Conservation (phyloP, 805 yeast genomes). For the Zygosaccharomyces pseudorouxii region DNA sequence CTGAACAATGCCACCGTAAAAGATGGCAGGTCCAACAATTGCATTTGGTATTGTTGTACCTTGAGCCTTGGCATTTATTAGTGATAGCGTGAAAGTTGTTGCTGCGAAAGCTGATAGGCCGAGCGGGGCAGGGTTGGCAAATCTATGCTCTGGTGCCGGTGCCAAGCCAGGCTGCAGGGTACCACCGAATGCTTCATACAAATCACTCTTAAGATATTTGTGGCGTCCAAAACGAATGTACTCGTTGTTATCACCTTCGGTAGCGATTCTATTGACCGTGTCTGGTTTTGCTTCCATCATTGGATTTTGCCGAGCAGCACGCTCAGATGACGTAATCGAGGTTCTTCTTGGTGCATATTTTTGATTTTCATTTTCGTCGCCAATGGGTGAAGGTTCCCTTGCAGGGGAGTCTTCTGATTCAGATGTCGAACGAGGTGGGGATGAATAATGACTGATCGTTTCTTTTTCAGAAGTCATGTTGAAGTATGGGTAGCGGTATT, state of each 20-base stretch:
- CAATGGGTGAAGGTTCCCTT: background rate
- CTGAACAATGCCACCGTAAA: constrained; percentile 58
- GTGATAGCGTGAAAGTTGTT: constrained; percentile 53
- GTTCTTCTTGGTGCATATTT: background rate
- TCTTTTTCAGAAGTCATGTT: constrained; percentile 14
- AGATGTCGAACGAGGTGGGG: background rate
- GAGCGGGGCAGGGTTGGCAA: constrained; percentile 62
- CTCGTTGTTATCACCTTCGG: constrained; percentile 48
- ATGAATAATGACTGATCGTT: constrained; percentile 12
- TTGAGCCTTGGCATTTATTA: constrained; percentile 50
- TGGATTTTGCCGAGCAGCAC: background rate
- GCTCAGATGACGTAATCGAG: background rate
- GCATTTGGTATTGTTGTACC: constrained; percentile 46
- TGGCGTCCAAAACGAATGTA: constrained; percentile 66
- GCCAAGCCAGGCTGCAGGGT: constrained; percentile 61
- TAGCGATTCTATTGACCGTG: constrained; percentile 23
- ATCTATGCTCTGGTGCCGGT: constrained; percentile 49
- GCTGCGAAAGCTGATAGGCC: constrained; percentile 56
- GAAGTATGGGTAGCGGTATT: background rate
- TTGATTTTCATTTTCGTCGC: background rate
- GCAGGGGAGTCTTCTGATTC: background rate
- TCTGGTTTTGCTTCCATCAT: constrained; percentile 5
- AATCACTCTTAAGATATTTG: constrained; percentile 55
- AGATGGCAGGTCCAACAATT: constrained; percentile 50
- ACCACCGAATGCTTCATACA: constrained; percentile 73